These are phyloP conservation scores for Penicillium diatomitis DNA, from an alignment of 495 filamentous ascomycete genomes.

Conservation along the genomic window DNA sequence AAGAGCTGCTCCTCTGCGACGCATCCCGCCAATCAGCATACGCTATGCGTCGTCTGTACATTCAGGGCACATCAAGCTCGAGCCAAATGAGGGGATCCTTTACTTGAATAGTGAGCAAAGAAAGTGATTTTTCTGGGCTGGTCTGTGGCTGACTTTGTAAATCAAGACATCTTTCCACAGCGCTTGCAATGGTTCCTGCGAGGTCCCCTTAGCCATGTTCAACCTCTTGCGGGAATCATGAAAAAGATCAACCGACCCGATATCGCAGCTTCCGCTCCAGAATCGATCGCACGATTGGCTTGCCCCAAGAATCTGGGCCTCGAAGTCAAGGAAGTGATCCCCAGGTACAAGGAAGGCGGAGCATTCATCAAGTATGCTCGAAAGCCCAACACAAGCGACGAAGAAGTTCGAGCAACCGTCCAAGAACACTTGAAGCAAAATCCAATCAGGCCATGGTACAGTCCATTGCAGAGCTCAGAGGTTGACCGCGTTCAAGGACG, in stretches of 20 bases:
- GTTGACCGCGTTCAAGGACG: constrained; percentile 64
- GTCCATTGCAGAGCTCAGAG: constrained; percentile 63
- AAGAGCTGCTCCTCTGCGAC: constrained; percentile 12
- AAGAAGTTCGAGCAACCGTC: constrained; percentile 50
- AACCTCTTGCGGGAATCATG: constrained; percentile 50
- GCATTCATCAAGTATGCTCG: constrained; percentile 84
- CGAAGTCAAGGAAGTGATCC: constrained; percentile 67
- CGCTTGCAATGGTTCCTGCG: constrained; percentile 59
- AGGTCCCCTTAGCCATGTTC: constrained; percentile 48
- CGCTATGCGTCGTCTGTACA: constrained; percentile 20
- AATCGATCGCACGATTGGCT: constrained; percentile 50
- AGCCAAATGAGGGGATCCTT: constrained; percentile 65
- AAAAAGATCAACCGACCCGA: constrained; percentile 52
- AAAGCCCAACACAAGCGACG: constrained; percentile 36
- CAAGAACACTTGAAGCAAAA: constrained; percentile 51
- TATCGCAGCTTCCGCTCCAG: constrained; percentile 53
- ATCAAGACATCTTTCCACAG: constrained; percentile 77
- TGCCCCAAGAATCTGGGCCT: constrained; percentile 51
- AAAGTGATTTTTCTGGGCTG: no score
- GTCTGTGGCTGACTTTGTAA: neutral
- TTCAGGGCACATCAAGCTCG: constrained; percentile 64
- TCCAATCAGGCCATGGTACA: constrained; percentile 83
- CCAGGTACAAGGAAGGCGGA: constrained; percentile 82
- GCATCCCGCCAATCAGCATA: constrained; percentile 1
- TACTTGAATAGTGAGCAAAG: constrained; percentile 73